Base-by-base conservation (phyloP, 164 flowering plant species). In the Annona cherimola region DNA sequence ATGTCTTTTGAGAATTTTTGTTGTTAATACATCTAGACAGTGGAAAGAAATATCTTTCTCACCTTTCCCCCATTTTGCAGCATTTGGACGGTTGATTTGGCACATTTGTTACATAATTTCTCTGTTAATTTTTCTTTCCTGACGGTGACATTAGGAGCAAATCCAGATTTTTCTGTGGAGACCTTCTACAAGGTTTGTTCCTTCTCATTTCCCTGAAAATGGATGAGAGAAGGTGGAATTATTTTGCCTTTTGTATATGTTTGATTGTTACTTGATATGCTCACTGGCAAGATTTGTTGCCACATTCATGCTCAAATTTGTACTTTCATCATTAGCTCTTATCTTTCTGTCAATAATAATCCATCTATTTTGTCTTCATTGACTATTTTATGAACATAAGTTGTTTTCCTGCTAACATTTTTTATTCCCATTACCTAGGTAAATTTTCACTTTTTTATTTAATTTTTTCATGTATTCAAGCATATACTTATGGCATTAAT, bases 71-170 rank as follows among this genome's bases (percentile, higher is more conserved):
- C 43, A 16, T 74, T 66, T 77, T 78, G 84, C 95, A 93, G 98
- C 88, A 84, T 96, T 77, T 96, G 99, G 99, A 96, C 98, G 8
- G 96, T 96, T 69, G 99, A 96, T 82, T 83, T 95, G 76, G 99
- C 98, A 41, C 86, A 91, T 79, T 72, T 96, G 71, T 76, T 96
- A 82, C 90, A 87, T 77, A 92, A 83, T 69, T 93, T 87, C 76
- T 86, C 89, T 73, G 83, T 92, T 74, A 85, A 71, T 9, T 96
- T 96, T 80, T 88, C 90, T 77, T 96, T 89, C 86, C 89, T 86
- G 84, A 96, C 99, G 20, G 89, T 92, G 68, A 96, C 98, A 69
- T 59, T 90, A 67, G 99, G 98, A 75, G 99, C 93, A 69, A 90
- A 96, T 76, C 99, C 98, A 70, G 79, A 82, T 71, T 96, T 84